These are phyloP conservation scores for Madurella fahalii DNA, from an alignment of 2,329 filamentous ascomycete species.

Conservation along the genomic window DNA sequence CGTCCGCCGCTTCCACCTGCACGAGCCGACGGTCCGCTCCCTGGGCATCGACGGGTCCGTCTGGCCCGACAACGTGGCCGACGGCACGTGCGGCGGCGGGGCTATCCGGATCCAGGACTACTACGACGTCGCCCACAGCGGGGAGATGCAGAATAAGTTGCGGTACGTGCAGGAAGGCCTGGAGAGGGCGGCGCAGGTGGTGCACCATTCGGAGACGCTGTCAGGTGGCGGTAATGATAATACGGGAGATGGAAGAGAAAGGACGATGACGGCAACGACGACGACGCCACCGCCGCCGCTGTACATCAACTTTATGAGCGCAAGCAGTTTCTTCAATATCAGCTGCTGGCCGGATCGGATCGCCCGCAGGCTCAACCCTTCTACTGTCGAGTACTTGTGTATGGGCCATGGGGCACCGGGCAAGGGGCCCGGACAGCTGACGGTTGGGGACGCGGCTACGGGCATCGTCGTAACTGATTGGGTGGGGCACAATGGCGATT, in stretches of 20 bases:
- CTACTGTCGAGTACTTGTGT: slow-evolving; percentile 61
- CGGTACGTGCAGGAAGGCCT: slow-evolving; percentile 69
- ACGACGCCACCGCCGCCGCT: slow-evolving; percentile 50
- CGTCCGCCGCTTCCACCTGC: slow-evolving; percentile 71
- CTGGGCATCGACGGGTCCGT: slow-evolving; percentile 58
- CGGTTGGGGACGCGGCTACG: slow-evolving; percentile 68
- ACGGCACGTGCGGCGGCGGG: slow-evolving; percentile 66
- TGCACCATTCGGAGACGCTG: slow-evolving; percentile 41
- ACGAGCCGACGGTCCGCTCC: slow-evolving; percentile 47
- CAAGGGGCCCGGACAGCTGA: slow-evolving; percentile 46
- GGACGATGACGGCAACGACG: too few species aligned
- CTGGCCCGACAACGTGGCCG: slow-evolving; percentile 87
- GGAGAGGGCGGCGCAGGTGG: slow-evolving; percentile 59
- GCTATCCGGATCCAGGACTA: slow-evolving; percentile 88
- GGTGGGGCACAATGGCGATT: slow-evolving; percentile 82
- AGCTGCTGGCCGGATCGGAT: slow-evolving; percentile 92
- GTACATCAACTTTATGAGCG: slow-evolving; percentile 86
- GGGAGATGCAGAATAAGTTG: slow-evolving; percentile 79
- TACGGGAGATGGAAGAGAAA: background rate
- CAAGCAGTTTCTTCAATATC: slow-evolving; percentile 89
- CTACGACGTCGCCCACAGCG: slow-evolving; percentile 75
- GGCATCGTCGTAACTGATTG: slow-evolving; percentile 91
- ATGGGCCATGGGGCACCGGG: slow-evolving; percentile 50
- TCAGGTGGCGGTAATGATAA: background rate
- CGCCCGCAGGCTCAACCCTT: slow-evolving; percentile 81